Conservation (phyloP, 2,329 filamentous ascomycete species). For the Nigrograna mackinnonii region DNA sequence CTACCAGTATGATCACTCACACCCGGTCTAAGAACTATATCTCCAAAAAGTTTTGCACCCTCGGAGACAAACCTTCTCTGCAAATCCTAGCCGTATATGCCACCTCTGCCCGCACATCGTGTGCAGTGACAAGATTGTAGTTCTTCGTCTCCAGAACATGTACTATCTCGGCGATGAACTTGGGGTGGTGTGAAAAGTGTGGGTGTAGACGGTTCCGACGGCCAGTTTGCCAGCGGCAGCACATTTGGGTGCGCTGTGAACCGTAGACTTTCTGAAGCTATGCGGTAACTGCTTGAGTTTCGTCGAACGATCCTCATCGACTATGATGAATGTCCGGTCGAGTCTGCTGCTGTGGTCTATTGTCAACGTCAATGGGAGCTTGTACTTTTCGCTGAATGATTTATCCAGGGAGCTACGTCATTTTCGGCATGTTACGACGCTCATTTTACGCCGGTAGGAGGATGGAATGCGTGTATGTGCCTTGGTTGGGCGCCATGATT, state of each 20-base stretch:
- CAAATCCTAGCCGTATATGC: constrained; percentile 95
- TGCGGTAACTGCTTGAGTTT: constrained; percentile 85
- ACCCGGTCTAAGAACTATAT: constrained; percentile 88
- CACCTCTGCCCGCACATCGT: constrained; percentile 81
- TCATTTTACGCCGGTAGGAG: constrained; percentile 99
- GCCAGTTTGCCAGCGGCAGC: constrained; percentile 92
- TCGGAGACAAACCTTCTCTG: constrained; percentile 77
- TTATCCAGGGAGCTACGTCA: constrained; percentile 91
- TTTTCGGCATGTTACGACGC: constrained; percentile 93
- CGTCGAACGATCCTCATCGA: constrained; percentile 98
- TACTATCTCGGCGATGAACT: constrained; percentile 97
- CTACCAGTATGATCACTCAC: constrained; percentile 95
- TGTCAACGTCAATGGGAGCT: constrained; percentile 4
- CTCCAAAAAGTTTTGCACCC: constrained; percentile 92
- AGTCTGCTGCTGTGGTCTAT: constrained; percentile 67
- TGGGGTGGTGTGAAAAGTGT: constrained; percentile 98
- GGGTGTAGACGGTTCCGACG: constrained; percentile 95
- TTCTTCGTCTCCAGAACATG: constrained; percentile 73
- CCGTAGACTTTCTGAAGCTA: constrained; percentile 88
- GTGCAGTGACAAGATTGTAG: constrained; percentile 97
- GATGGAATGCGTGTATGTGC: constrained; percentile 86
- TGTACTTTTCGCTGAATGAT: constrained; percentile 87
- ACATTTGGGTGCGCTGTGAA: constrained; percentile 76
- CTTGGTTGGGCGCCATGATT: constrained; percentile 36
- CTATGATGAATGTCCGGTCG: constrained; percentile 96